Percentiles rank a stretch among this genome's conserved stretches.
phyloP scores from a whole-genome alignment of 108 stramenopile genomes.

The Poteriospumella lacustris region DNA sequence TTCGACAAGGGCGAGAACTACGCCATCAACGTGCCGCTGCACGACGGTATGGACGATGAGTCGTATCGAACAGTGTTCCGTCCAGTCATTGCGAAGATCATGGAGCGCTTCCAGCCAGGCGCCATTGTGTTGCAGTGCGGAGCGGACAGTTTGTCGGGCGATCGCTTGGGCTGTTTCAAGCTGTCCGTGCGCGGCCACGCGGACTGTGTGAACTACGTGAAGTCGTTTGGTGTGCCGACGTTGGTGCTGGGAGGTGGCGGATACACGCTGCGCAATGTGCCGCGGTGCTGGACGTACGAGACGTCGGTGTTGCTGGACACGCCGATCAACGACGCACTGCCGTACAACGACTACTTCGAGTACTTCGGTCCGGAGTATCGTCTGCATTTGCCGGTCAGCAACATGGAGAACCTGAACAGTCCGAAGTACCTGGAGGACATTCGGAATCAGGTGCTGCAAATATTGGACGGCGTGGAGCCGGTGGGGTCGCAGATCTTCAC shows the following conservation, averaged over 20 bases:
- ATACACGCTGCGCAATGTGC: slow-evolving; percentile 97
- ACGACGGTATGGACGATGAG: slow-evolving; percentile 57
- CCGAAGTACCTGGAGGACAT: slow-evolving; percentile 75
- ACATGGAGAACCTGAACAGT: slow-evolving; percentile 96
- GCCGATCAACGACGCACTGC: slow-evolving; percentile 74
- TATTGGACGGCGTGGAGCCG: slow-evolving; percentile 66
- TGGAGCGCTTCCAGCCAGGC: slow-evolving; percentile 44
- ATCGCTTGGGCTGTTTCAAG: slow-evolving; percentile 22
- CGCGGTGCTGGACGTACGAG: slow-evolving; percentile 97
- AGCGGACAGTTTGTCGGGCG: slow-evolving; percentile 27
- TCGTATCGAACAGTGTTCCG: slow-evolving; percentile 24
- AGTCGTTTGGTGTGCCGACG: slow-evolving; percentile 84
- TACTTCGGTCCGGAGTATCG: slow-evolving; percentile 97
- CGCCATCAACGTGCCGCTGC: slow-evolving; percentile 90
- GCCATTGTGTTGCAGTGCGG: slow-evolving; percentile 25
- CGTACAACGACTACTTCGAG: slow-evolving; percentile 97
- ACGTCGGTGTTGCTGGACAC: slow-evolving; percentile 78
- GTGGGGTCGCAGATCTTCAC: slow-evolving; percentile 31
- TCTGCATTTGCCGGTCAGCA: slow-evolving; percentile 84
- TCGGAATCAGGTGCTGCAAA: slow-evolving; percentile 68
- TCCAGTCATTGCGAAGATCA: slow-evolving; percentile 31
- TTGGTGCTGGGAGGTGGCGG: slow-evolving; percentile 95
- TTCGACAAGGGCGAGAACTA: slow-evolving; percentile 87
- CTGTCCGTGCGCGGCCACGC: slow-evolving; percentile 45
- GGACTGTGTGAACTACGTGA: slow-evolving; percentile 54